Conservation (phyloP, 2,329 filamentous ascomycete genomes). For the Penicillium capsulatum region DNA sequence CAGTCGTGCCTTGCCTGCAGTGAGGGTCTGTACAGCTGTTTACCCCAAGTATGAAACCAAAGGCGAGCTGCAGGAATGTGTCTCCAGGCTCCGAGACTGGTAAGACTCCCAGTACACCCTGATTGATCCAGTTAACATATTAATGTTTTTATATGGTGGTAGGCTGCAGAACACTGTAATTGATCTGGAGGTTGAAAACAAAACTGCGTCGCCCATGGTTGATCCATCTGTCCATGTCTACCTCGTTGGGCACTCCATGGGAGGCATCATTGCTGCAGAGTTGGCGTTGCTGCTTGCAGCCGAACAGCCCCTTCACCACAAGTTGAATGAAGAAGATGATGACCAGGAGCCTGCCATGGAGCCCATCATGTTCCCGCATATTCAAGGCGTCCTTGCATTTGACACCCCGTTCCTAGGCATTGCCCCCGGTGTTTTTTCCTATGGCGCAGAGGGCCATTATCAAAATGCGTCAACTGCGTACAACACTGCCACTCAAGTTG, state of each 20-base stretch:
- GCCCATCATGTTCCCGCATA: conserved; percentile 82
- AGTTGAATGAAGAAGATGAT: conserved; percentile 16
- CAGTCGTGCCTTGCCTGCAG: conserved; percentile 41
- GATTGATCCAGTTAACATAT: not conserved
- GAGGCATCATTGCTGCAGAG: conserved; percentile 90
- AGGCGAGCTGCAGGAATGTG: conserved; percentile 46
- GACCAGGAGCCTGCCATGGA: conserved; percentile 22
- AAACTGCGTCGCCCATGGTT: conserved; percentile 75
- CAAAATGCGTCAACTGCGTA: conserved; percentile 68
- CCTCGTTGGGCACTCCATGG: conserved; percentile 84
- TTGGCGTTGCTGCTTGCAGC: conserved; percentile 70
- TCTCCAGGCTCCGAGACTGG: conserved; percentile 48
- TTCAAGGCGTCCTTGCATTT: conserved; percentile 85
- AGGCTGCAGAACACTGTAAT: conserved; percentile 91
- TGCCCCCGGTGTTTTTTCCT: conserved; percentile 48
- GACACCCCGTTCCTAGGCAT: conserved; percentile 76
- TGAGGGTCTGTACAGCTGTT: conserved; percentile 40
- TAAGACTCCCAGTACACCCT: conserved; percentile 19
- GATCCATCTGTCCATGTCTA: conserved; percentile 80
- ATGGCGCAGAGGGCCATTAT: conserved; percentile 76
- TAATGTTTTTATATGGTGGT: not conserved
- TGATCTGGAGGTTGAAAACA: conserved; percentile 80
- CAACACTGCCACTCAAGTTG: conserved; percentile 62
- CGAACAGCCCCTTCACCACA: conserved; percentile 52
- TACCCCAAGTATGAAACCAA: conserved; percentile 51